Base-by-base conservation (phyloP, 2,329 filamentous ascomycete species). In the Alternaria burnsii region DNA sequence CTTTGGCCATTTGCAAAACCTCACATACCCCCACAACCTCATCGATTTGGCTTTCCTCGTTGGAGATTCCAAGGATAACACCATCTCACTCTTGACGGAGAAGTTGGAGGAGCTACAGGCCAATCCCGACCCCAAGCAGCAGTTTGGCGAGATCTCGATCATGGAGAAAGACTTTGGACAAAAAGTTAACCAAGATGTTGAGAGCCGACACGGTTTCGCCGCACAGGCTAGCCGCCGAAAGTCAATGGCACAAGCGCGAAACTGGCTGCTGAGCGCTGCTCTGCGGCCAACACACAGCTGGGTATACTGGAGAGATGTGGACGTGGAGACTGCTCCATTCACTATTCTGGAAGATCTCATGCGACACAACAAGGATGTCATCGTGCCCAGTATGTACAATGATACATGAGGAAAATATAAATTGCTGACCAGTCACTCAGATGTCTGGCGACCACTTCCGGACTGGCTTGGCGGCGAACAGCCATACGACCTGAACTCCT, bases 111-210 rank as follows among this genome's bases (percentile, higher is more conserved):
- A 89, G 41, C 85, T 97, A 14, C 95, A 99, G 80, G 88, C 87
- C 24, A 87, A 95, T 62, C 84, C 89, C 22, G 91, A 97, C 70
- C 88, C 90, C 11, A 89, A 88, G 70, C 89, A 94, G 80, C 89
- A 91, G 16, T 99, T 94, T 75, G 95, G 95, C 62, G 95, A 99
- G 81, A 95, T 99, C 59, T 97, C 93, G 0, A 95, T 99, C 61
- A 94, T 99, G 67, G 93, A 98, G 81, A 99, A 99, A 82, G 94
- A 99, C 78, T 99, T 99, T 82, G 95, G 95, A 3, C 95, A 99
- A 78, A 94, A 94, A 77, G 95, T 99, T 61, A 92, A 97, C 66
- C 95, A 99, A 80, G 94, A 99, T 80, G 93, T 98, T 26, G 95
- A 99, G 82, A 97, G 93, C 77, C 90, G 95, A 68, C 95, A 99